Evolutionary conservation across 2,329 filamentous ascomycete genomes (phyloP), one percentile per base, ranked within the genome.

Genomic region (Pseudocercospora musae): DNA sequence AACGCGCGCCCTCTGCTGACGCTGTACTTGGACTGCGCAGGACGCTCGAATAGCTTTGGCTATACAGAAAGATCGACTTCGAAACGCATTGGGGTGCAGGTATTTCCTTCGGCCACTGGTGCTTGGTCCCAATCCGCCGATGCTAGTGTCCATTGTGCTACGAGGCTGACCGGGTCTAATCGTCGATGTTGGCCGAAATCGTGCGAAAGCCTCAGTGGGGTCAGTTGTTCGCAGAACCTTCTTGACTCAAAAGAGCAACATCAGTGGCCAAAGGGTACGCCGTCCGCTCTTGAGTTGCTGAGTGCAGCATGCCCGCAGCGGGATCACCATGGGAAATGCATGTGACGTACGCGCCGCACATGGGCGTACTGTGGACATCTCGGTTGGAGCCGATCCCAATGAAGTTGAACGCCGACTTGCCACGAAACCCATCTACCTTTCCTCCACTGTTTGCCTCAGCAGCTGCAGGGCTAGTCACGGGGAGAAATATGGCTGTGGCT

Each of bases 271-370:
- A 40, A 11, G 23, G 20, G 18, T 15, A 18, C 29, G 52, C 52
- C 52, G 52, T 33, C 18, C 18, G 20, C n/a, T 54, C 29, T 21
- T 54, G 52, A 37, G 52, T 54, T 33, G 31, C 52, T 40, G 29
- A 54, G 52, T 37, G 52, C 52, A 54, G 52, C 52, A 18, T 54
- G 37, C 52, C 52, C 52, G 52, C 52, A 18, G 31, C 52, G 52
- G 52, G 52, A 54, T 15, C 52, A 37, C 21, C 31, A 29, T 54
- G 27, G 52, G 18, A 20, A 23, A 54, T 37, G 52, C 29, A 33
- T 40, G 52, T 54, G 52, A 54, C 52, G 52, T 54, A 54, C 52
- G 52, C 25, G 48, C 48, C 48, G 48, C 48, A 20, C 29, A 54
- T 25, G 52, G 52, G 37, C 55, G 33, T 48, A 46, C 33, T 29